A percentile compares a stretch with the other conserved stretches of the same genome.
phyloP scores from a whole-genome alignment of 768 basidiomycete genomes.

The Flagelloscypha sp. region DNA sequence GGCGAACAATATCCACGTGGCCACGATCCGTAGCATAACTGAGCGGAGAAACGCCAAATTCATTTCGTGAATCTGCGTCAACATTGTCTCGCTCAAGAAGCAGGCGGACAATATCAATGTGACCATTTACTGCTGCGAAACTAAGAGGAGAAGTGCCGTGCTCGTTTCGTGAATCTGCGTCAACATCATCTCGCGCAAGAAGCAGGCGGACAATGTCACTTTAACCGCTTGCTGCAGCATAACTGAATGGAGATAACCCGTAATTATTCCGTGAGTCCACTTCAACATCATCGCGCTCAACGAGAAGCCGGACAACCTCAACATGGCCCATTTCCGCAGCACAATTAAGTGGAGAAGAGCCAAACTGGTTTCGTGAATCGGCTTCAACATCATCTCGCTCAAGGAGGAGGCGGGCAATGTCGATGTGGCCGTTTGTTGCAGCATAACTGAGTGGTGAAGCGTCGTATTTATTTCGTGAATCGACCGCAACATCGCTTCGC shows the following conservation, averaged over 20 bases:
- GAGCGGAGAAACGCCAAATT: background rate
- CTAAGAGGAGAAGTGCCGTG: background rate
- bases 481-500: background rate
- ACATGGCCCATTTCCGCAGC: constrained; percentile 1
- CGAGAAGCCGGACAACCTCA: constrained; percentile 1
- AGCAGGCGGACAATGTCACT: background rate
- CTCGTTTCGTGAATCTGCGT: background rate
- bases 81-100: constrained; percentile 1
- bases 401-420: background rate
- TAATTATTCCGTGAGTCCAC: background rate
- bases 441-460: background rate
- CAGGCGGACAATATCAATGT: background rate
- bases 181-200: background rate
- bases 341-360: constrained; percentile 1
- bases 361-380: background rate
- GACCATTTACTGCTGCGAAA: background rate
- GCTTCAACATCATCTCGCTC: background rate
- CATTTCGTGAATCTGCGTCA: background rate
- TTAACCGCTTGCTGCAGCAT: background rate
- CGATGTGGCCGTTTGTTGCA: background rate
- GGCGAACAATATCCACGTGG: background rate
- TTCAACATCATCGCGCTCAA: background rate
- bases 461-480: background rate
- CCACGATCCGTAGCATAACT: background rate
- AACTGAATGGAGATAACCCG: background rate